phyloP scores from a whole-genome alignment of 257 asterid genomes.

The Solanum corneliomulleri region DNA sequence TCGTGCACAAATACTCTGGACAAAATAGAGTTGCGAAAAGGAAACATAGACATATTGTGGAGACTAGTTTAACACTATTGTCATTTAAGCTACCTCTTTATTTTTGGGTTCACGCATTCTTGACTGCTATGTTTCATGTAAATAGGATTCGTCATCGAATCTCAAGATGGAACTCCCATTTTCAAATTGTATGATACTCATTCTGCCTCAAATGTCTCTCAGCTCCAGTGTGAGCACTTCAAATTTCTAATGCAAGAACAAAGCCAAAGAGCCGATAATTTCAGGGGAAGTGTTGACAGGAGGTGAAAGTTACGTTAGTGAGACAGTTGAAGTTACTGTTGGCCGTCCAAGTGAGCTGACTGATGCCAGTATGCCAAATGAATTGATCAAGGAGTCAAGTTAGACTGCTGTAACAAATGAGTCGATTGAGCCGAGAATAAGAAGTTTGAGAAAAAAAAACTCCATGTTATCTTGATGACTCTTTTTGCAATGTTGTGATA shows the following conservation, averaged over 20 bases:
- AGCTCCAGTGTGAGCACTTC: not conserved
- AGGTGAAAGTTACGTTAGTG: not conserved
- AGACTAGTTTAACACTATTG: not conserved
- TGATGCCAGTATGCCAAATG: not conserved
- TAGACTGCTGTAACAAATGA: not conserved
- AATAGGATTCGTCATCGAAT: not conserved
- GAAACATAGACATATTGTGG: not conserved
- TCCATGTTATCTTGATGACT: not conserved
- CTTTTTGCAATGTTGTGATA: not conserved
- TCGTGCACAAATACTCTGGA: not conserved
- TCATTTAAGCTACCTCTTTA: not conserved
- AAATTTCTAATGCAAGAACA: not conserved
- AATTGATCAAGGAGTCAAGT: not conserved
- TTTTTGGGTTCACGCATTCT: not conserved
- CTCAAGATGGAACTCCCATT: not conserved
- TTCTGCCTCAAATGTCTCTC: not conserved
- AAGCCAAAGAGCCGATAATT: not conserved
- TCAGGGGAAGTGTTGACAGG: not conserved
- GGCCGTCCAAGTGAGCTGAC: not conserved
- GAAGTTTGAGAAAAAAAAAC: too few species aligned
- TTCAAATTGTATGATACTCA: not conserved
- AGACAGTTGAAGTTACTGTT: not conserved
- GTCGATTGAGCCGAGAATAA: too few species aligned
- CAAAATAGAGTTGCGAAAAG: too few species aligned
- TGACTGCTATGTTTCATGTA: not conserved